phyloP scores from a whole-genome alignment of 1,284 basidiomycete genomes.

The Malassezia equina region DNA sequence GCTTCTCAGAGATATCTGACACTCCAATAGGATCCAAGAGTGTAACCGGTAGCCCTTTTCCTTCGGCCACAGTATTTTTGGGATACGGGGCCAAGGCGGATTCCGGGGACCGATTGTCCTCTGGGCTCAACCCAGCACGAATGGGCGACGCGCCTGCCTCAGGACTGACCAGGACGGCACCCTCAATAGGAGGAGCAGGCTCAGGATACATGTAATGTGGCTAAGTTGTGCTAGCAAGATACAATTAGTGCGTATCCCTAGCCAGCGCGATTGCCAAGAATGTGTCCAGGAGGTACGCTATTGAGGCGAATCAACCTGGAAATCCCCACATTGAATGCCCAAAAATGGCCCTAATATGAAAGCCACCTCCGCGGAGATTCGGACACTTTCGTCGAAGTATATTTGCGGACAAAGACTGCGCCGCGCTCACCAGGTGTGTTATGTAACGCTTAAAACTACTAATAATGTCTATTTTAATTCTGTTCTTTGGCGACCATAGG shows the following conservation, averaged over 20 bases:
- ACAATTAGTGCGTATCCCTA: neutral
- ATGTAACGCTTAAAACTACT: too few relatives aligned
- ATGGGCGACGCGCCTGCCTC: neutral
- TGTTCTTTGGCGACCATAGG: neutral
- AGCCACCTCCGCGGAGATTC: too few relatives aligned
- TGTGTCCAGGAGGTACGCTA: too few relatives aligned
- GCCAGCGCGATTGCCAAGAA: neutral
- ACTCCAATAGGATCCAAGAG: neutral
- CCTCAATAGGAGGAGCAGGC: neutral
- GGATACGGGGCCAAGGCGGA: too few relatives aligned
- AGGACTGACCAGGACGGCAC: neutral
- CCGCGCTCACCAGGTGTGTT: too few relatives aligned
- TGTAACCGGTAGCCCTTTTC: neutral
- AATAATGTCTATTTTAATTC: neutral
- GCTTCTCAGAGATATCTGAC: neutral
- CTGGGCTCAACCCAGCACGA: neutral
- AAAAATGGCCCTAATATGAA: too few relatives aligned
- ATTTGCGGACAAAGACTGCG: too few relatives aligned
- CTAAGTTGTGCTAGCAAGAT: neutral
- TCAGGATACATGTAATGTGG: neutral
- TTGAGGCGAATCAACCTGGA: too few relatives aligned
- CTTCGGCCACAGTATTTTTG: too few relatives aligned
- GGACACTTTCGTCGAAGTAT: too few relatives aligned
- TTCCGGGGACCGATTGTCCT: too few relatives aligned
- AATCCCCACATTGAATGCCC: too few relatives aligned